Base-by-base conservation (phyloP, 1,284 basidiomycete genomes). In the Dichomitus squalens region DNA sequence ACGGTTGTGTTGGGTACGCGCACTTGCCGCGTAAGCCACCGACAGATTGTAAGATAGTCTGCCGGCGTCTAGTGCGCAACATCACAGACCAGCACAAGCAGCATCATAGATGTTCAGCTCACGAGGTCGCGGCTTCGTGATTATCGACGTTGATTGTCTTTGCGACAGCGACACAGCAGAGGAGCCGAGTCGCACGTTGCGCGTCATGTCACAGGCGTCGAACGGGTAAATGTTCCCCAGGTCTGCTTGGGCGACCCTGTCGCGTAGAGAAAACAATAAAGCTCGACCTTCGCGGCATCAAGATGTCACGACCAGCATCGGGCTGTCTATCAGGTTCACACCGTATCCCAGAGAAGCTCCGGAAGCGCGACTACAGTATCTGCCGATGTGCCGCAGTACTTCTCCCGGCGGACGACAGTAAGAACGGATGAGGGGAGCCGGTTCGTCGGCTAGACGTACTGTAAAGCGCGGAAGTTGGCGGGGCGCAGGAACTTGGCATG, bases 201-300 rank as follows among this genome's bases (percentile, higher is more conserved):
- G 41, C 48, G 48, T 55, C 48, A 50, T 50, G 34, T 27, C 23
- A 34, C 40, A 39, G 34, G 34, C 29, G 27, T 43, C 16, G 38
- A 33, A 49, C 25, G 27, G 21, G 31, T 23, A 40, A 33, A 33
- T n/a, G n/a, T 46, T 35, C 40, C 44, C 34, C 35, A 46, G 41
- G 47, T 39, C 27, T n/a, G 20, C 25, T 46, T 23, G 33, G 33
- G 53, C 55, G 57, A 31, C 33, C 35, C 25, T 29, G 34, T 36
- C 55, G 49, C 39, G 36, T 40, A 49, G 41, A 35, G 44, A 40
- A 58, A 36, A 63, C 61, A 63, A 63, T 63, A 63, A 58, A 25
- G 33, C 39, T 18, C 52, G 40, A 52, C 56, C 52, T 54, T 63
- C 61, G 56, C 58, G 58, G 53, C 46, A 57, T 57, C 56, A 58